A percentile compares a stretch with the other conserved stretches of the same genome.
Conservation (phyloP, 2,329 filamentous ascomycete species). For the Pezicula neosporulosa region DNA sequence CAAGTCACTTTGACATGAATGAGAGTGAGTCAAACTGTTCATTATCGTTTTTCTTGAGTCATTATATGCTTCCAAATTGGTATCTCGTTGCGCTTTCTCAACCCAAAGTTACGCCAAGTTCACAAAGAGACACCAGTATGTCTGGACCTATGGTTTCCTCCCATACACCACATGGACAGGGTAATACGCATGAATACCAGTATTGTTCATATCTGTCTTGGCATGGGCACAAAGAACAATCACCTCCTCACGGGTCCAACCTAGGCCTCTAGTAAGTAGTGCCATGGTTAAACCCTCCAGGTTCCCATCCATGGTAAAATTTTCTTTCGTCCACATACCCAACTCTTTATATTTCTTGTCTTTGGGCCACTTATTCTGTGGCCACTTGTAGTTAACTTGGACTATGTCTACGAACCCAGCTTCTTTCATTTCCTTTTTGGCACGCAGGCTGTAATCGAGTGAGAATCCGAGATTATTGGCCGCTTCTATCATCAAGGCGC, state of each 20-base stretch:
- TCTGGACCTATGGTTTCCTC: neutral
- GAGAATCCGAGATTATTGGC: constrained; percentile 26
- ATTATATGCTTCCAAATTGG: too few relatives aligned
- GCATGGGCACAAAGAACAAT: constrained; percentile 1
- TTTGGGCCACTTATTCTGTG: constrained; percentile 47
- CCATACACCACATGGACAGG: neutral
- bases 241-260: constrained; percentile 4
- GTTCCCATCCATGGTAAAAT: constrained; percentile 1
- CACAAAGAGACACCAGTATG: too few relatives aligned
- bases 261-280: constrained; percentile 5
- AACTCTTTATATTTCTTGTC: constrained; percentile 30
- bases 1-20: too few relatives aligned
- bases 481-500: constrained; percentile 24
- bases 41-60: too few relatives aligned
- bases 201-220: constrained; percentile 5
- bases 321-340: constrained; percentile 5
- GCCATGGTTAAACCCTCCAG: constrained; percentile 7
- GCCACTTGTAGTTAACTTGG: constrained; percentile 44
- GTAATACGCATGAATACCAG: neutral
- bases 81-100: too few relatives aligned
- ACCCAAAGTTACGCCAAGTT: too few relatives aligned
- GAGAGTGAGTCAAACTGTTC: too few relatives aligned
- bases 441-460: constrained; percentile 19
- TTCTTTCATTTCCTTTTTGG: neutral
- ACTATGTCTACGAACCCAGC: constrained; percentile 14